Evolutionary conservation across 2,329 filamentous ascomycete species (phyloP), one percentile per base, ranked within the genome.

Genomic region (Ascocoryne sarcoides): DNA sequence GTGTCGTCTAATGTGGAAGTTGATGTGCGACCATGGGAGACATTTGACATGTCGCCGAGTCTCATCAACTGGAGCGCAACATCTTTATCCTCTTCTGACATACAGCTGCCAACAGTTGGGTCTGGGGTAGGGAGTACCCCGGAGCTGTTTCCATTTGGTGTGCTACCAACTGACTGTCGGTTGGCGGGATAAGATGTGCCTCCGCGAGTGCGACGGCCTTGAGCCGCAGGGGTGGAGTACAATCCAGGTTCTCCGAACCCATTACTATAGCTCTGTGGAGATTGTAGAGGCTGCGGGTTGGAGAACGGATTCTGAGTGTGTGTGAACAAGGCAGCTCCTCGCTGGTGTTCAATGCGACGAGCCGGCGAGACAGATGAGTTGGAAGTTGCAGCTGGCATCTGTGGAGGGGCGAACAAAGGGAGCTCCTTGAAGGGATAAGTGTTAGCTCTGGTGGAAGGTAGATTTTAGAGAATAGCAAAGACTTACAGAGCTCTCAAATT

Each of bases 61-160:
- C 90, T 84, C 81, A 98, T 96, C 56, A 98, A 71, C 65, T 96
- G 92, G 59, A 95, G 82, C 42, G 92, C 92, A 47, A 96, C 92
- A 64, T 98, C 92, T 59, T 82, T 82, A 53, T 82, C 77, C 63
- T 98, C 92, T 60, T 98, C 92, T 10, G 90, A 96, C 62, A 98
- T 90, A 62, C 87, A 93, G 65, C 90, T 96, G 40, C 86, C 86
- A 53, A 96, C 84, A 10, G 92, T 98, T n/a, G 90, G 90, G 55
- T 96, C 92, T 18, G 92, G 92, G 2, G 92, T 98, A 15, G 89
- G 89, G 48, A 95, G 69, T 52, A 93, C 76, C 40, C 80, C 79
- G 48, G 69, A 60, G 36, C 60, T 65, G 36, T 65, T 61, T 48
- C 67, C 63, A 49, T 60, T 61, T 49, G 65, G 60, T 30, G 62